phyloP scores from a whole-genome alignment of 2,329 filamentous ascomycete species.

The Fusarium chaquense region DNA sequence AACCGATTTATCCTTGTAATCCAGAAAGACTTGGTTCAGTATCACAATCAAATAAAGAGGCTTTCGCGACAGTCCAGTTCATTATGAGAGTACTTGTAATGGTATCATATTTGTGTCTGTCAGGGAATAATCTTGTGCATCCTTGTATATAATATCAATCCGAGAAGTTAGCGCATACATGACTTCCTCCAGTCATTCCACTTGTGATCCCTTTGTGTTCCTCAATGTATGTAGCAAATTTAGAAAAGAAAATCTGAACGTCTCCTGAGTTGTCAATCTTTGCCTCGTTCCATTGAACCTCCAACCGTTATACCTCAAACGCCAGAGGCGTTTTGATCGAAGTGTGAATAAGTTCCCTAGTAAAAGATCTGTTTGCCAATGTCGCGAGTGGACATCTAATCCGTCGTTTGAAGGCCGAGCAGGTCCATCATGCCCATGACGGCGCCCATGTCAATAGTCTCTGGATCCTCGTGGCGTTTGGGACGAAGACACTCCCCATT shows the following conservation, averaged over 20 bases:
- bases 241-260: conserved; percentile 4
- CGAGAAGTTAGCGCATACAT: neutral
- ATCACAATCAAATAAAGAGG: neutral
- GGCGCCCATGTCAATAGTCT: conserved; percentile 46
- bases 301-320: neutral
- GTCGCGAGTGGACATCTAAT: conserved; percentile 49
- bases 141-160: neutral
- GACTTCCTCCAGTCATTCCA: neutral
- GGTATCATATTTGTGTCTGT: neutral
- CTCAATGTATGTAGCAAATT: conserved; percentile 1
- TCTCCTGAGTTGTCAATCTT: conserved; percentile 14
- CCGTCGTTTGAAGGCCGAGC: conserved; percentile 40
- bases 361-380: conserved; percentile 46
- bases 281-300: neutral
- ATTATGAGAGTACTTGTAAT: neutral
- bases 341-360: neutral
- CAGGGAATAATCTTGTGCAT: neutral
- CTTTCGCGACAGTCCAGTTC: neutral
- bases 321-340: neutral
- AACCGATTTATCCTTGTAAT: neutral
- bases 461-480: conserved; percentile 27
- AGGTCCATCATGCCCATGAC: conserved; percentile 39
- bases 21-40: neutral
- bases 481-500: conserved; percentile 58
- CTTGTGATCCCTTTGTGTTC: neutral